Evolutionary conservation across 2,329 filamentous ascomycete species (phyloP), one percentile per base, ranked within the genome.

Genomic region (Emericellopsis atlantica): DNA sequence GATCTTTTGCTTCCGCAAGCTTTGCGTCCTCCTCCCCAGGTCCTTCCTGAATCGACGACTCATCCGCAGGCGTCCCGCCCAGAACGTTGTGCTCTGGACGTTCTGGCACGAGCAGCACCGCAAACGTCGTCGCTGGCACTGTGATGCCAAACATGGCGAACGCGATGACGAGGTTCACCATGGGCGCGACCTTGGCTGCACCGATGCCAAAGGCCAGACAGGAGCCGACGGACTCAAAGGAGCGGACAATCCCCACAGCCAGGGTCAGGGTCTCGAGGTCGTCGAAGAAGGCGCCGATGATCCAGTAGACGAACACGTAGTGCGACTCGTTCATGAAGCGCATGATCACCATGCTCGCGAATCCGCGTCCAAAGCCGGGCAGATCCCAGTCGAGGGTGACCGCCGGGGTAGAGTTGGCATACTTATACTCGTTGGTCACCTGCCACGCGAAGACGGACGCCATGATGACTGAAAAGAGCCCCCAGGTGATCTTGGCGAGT

Each of bases 211-310:
- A 70, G 0, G 67, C 53, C 4, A 72, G 46, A 38, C 61, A 62
- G 0, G 65, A 66, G 0, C 69, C 68, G 4, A 71, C 44, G 0
- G 64, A 67, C 47, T 72, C 67, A 37, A 71, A 70, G 0, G 65
- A 67, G 4, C 68, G 56, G 5, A 73, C 54, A 2, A 72, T 52
- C 1, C 66, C 66, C 2, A 70, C 66, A 2, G 59, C 62, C 0
- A 72, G 56, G 1, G 69, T 67, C n/a, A 72, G 47, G 0, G 68
- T 71, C 48, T 70, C 65, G 6, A 72, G 53, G 38, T 72, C 67
- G 43, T 69, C 59, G 44, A 69, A 68, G 52, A 70, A 72, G 2
- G 66, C 59, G 3, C 55, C 52, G 8, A 57, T 49, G 1, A 61
- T 43, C 54, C 56, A 61, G 37, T 58, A 62, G 2, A 54, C 53